phyloP scores from a whole-genome alignment of 2,329 filamentous ascomycete species.

The Sporothrix inflata region DNA sequence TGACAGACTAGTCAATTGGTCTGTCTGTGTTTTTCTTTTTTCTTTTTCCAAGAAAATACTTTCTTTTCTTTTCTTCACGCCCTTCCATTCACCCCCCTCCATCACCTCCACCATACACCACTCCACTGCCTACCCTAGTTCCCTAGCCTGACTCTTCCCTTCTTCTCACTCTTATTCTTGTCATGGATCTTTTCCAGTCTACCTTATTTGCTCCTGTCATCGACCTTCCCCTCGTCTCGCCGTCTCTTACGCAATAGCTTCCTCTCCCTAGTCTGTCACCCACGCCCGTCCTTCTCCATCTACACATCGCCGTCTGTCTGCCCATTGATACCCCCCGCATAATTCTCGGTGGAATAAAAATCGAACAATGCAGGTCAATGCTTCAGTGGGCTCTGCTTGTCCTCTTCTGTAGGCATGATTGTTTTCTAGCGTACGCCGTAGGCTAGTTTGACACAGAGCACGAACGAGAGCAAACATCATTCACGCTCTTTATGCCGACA shows the following conservation, averaged over 20 bases:
- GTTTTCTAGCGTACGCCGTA: not conserved
- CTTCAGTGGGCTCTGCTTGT: not conserved
- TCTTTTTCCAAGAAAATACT: not conserved
- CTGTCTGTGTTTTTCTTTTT: not conserved
- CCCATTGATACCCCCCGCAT: not conserved
- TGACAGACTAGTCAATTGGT: not conserved
- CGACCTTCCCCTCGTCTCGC: not conserved
- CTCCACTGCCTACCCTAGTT: not conserved
- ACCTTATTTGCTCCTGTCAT: not conserved
- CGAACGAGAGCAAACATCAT: too few species aligned
- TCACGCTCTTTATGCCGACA: too few species aligned
- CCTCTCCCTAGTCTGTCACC: not conserved
- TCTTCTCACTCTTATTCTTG: not conserved
- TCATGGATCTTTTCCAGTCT: not conserved
- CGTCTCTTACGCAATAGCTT: conserved; percentile 9
- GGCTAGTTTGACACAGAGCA: not conserved
- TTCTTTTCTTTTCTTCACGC: too few species aligned
- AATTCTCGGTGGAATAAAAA: too few species aligned
- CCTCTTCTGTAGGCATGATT: not conserved
- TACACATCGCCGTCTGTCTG: too few species aligned
- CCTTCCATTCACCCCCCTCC: not conserved
- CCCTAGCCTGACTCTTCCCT: not conserved
- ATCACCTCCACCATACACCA: not conserved
- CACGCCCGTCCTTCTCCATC: not conserved
- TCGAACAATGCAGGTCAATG: too few species aligned